Evolutionary conservation across 768 basidiomycete genomes (phyloP).

Genomic region (Clathrus columnatus): DNA sequence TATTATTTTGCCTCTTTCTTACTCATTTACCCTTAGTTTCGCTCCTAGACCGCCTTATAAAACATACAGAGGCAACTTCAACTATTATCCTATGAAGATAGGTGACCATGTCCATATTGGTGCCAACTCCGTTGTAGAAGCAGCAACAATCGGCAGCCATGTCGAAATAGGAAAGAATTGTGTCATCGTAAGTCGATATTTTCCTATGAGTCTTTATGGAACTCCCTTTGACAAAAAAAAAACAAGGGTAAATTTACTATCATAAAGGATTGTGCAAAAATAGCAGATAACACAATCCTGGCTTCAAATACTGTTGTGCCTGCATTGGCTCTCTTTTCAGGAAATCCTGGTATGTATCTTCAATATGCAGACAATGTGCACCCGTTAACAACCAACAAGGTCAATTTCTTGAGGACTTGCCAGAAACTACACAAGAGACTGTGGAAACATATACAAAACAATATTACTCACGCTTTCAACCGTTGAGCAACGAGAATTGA

Average conservation of each 20-base stretch:
- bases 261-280: constrained; percentile 89
- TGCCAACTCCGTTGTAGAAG: constrained; percentile 81
- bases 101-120: constrained; percentile 95
- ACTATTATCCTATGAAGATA: constrained; percentile 97
- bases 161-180: constrained; percentile 95
- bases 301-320: constrained; percentile 92
- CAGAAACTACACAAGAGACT: constrained; percentile 90
- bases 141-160: constrained; percentile 87
- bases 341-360: constrained; percentile 83
- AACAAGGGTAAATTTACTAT: constrained; percentile 89
- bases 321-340: constrained; percentile 73
- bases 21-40: neutral
- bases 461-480: constrained; percentile 77
- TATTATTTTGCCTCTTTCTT: constrained; percentile 22
- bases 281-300: constrained; percentile 83
- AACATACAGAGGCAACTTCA: constrained; percentile 84
- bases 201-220: neutral
- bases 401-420: constrained; percentile 72
- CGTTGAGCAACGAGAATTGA: constrained; percentile 29
- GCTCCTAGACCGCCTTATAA: constrained; percentile 69
- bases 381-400: too few species aligned
- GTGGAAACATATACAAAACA: constrained; percentile 80
- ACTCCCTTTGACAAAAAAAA: neutral
- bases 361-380: neutral
- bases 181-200: constrained; percentile 60